Conservation (phyloP, 2,329 filamentous ascomycete species). For the Exophiala sp. region DNA sequence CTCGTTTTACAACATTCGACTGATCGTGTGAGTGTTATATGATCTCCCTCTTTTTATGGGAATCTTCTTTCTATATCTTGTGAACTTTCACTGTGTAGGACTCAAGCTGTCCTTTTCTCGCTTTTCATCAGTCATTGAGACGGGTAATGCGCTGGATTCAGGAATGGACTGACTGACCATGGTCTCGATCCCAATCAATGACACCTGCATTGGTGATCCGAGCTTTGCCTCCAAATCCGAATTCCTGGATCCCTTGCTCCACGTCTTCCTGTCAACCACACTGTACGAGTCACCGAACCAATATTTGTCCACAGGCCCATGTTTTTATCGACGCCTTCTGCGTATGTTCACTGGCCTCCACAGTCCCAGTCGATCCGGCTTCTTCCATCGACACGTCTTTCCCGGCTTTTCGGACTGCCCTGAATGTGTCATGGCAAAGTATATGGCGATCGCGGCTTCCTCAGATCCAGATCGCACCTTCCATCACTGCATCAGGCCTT, state of each 20-base stretch:
- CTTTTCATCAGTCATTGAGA: not conserved
- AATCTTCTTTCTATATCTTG: too few relatives aligned
- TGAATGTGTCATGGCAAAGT: not conserved
- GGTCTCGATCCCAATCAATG: not conserved
- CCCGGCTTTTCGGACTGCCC: not conserved
- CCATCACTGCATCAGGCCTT: not conserved
- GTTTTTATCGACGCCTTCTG: not conserved
- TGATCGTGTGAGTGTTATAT: too few relatives aligned
- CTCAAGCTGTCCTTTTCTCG: not conserved
- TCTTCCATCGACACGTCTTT: not conserved
- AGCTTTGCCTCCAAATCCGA: not conserved
- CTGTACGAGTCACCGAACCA: too few relatives aligned
- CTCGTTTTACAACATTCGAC: too few relatives aligned
- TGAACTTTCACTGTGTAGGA: too few relatives aligned
- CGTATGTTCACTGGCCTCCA: not conserved
- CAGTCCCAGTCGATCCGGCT: not conserved
- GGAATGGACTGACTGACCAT: not conserved
- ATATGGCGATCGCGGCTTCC: not conserved
- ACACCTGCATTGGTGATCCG: not conserved
- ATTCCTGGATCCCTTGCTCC: constrained; percentile 1
- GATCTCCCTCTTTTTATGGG: too few relatives aligned
- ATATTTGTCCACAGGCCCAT: not conserved
- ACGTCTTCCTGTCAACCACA: not conserved
- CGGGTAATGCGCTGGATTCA: not conserved
- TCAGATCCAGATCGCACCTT: not conserved